A percentile compares a stretch with the other conserved stretches of the same genome.
Evolutionary conservation across 805 yeast species (phyloP).

Genomic region (Sugiyamaella valdiviana): DNA sequence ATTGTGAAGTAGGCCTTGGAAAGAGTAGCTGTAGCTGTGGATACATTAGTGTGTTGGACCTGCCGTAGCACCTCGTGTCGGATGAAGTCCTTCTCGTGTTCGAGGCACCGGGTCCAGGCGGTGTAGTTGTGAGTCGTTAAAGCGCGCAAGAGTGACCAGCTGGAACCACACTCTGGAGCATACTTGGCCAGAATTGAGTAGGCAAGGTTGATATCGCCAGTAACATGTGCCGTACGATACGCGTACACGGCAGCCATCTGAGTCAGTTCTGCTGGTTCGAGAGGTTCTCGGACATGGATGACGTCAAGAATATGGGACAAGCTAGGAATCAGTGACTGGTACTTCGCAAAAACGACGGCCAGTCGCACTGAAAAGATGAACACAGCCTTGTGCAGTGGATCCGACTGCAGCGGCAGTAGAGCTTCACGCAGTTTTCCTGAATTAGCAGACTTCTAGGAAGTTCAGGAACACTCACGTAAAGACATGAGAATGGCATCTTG

Average conservation of each 20-base stretch:
- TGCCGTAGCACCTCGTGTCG: conserved; percentile 7
- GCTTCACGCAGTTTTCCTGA: conserved; percentile 50
- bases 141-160: conserved; percentile 12
- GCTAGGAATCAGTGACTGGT: conserved; percentile 51
- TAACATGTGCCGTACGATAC: conserved; percentile 35
- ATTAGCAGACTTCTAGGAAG: conserved; percentile 21
- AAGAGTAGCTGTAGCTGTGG: conserved; percentile 9
- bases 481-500: conserved; percentile 13
- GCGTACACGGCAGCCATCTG: conserved; percentile 40
- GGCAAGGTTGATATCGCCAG: conserved; percentile 17
- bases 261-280: conserved; percentile 32
- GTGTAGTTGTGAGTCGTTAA: conserved; percentile 11
- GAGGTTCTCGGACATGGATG: conserved; percentile 18
- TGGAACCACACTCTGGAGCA: conserved; percentile 1
- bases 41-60: conserved; percentile 2
- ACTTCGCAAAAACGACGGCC: conserved; percentile 42
- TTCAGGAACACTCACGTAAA: conserved; percentile 7
- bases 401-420: conserved; percentile 35
- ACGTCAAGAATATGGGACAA: conserved; percentile 38
- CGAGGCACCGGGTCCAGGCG: conserved; percentile 9
- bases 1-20: conserved; percentile 14
- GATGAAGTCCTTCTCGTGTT: conserved; percentile 7
- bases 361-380: conserved; percentile 44
- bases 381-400: conserved; percentile 40
- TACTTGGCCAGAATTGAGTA: conserved; percentile 15